Conservation (phyloP, 257 asterid genomes). For the Rubia yunnanensis region DNA sequence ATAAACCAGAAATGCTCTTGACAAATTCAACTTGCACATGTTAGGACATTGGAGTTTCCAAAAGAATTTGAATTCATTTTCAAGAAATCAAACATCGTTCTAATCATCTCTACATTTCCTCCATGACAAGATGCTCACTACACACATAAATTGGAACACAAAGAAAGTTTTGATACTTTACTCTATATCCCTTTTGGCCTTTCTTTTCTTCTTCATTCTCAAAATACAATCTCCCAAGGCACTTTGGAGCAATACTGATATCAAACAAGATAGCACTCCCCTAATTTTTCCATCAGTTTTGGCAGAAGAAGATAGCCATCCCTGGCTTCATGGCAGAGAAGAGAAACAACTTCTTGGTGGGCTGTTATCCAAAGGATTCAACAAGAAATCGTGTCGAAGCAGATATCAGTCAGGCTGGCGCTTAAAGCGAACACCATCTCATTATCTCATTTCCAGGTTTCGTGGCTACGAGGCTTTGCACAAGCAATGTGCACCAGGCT, state of each 20-base stretch:
- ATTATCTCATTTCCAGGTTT: conserved; percentile 53
- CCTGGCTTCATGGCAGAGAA: conserved; percentile 24
- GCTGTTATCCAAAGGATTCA: conserved; percentile 55
- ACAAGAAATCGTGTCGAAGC: conserved; percentile 58
- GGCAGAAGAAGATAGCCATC: conserved; percentile 18
- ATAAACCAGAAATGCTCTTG: not conserved
- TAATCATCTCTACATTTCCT: too few relatives aligned
- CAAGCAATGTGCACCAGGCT: conserved; percentile 61
- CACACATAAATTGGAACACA: not conserved
- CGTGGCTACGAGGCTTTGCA: conserved; percentile 68
- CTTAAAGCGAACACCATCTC: conserved; percentile 39
- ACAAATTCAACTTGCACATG: too few relatives aligned
- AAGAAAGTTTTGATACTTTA: not conserved
- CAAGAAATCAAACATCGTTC: too few relatives aligned
- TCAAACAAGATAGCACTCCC: not conserved
- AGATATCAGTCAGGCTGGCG: conserved; percentile 47
- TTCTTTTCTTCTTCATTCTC: not conserved
- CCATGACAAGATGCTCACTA: too few relatives aligned
- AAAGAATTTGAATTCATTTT: too few relatives aligned
- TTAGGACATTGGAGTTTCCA: too few relatives aligned
- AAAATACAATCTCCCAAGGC: not conserved
- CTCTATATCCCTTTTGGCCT: not conserved
- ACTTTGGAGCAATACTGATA: not conserved
- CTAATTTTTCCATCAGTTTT: not conserved
- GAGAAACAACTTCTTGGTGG: conserved; percentile 47